Conservation (phyloP, 768 basidiomycete species). For the Rubroboletus pulcherrimus region DNA sequence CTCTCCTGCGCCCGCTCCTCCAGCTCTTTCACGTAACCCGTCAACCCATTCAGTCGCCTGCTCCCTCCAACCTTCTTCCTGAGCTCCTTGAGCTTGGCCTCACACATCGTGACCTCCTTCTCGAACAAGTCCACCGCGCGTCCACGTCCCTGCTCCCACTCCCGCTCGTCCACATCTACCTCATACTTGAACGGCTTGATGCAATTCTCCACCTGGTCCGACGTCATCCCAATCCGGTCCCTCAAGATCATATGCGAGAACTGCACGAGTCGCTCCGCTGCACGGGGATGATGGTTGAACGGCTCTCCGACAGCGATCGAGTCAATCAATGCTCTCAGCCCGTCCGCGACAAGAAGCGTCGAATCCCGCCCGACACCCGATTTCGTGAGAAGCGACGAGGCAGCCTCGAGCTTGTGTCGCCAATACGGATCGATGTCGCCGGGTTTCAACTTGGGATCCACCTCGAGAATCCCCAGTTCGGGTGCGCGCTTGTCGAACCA, state of each 20-base stretch:
- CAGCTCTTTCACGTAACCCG: slow-evolving; percentile 74
- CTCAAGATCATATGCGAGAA: slow-evolving; percentile 92
- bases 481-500: slow-evolving; percentile 87
- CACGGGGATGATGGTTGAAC: slow-evolving; percentile 84
- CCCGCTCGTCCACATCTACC: slow-evolving; percentile 87
- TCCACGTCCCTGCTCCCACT: slow-evolving; percentile 86
- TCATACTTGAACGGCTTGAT: slow-evolving; percentile 99
- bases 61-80: slow-evolving; percentile 84
- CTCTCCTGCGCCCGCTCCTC: slow-evolving; percentile 75
- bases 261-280: slow-evolving; percentile 84
- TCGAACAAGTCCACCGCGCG: slow-evolving; percentile 77
- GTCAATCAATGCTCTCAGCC: slow-evolving; percentile 84
- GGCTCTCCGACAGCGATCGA: slow-evolving; percentile 87
- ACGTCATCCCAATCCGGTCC: slow-evolving; percentile 90
- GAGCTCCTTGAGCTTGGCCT: slow-evolving; percentile 83
- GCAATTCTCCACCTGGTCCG: slow-evolving; percentile 98
- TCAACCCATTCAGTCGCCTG: slow-evolving; percentile 69
- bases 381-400: slow-evolving; percentile 89
- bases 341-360: slow-evolving; percentile 92
- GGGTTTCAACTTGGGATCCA: slow-evolving; percentile 63
- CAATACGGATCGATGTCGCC: slow-evolving; percentile 87
- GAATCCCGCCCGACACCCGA: slow-evolving; percentile 94
- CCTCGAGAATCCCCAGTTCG: slow-evolving; percentile 69
- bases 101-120: slow-evolving; percentile 80
- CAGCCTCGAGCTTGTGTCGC: slow-evolving; percentile 95